Evolutionary conservation across 169 alveolate species (phyloP), one percentile per base, ranked within the genome.

Genomic region (Eimeria tenella): DNA sequence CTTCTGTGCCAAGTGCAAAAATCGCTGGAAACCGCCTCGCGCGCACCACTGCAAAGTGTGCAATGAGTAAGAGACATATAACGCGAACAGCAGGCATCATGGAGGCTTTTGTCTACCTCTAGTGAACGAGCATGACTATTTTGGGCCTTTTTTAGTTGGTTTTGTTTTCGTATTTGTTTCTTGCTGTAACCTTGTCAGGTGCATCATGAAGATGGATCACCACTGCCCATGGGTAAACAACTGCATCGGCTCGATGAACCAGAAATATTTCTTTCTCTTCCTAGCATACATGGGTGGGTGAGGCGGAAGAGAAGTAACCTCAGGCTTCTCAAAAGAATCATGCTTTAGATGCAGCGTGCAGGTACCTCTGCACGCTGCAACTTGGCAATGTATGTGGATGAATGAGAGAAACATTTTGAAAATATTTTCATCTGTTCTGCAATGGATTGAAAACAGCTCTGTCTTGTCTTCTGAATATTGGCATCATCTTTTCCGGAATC

Each of bases 201-300:
- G 95, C 68, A 93, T 93, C 65, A 56, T 94, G 74, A 94, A 96
- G 94, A 96, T 96, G 98, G 99, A 98, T 94, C 99, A 97, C 94
- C 99, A 98, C 89, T 98, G 98, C 83, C 96, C 95, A n/a, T 97
- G 98, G 98, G 96, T 97, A 21, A 97, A 97, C 86, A 98, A 98
- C 95, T 98, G 99, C 92, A 97, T 98, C 56, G 99, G 99, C 10
- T 93, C 93, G 58, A 88, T 96, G 91, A 98, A 98, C 92, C 97
- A 97, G 95, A 98, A 98, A 93, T 95, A 94, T 87, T 98, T 97
- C 90, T 93, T 97, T 74, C 97, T 97, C 55, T 98, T 98, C 95
- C 94, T 97, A n/a, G 70, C 97, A 74, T 97, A 97, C 90, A 73
- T 84, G 74, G 90, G 96, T 94, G 79, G 58, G 96, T 89, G 63